phyloP scores from a whole-genome alignment of 441 rosid species.

The Brassica balearica region DNA sequence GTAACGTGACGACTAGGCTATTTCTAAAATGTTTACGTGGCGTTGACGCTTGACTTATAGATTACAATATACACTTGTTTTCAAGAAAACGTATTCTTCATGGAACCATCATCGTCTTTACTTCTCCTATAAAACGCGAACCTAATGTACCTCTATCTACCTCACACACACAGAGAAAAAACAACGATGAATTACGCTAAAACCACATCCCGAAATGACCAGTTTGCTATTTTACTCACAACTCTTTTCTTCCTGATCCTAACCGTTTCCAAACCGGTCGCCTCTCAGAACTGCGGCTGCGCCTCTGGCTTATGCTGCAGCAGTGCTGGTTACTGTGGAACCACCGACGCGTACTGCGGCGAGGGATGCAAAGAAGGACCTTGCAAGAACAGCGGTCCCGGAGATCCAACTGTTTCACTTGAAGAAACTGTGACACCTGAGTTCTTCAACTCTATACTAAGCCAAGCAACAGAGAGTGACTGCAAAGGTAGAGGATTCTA shows the following conservation, averaged over 20 bases:
- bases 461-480: constrained; percentile 45
- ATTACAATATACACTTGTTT: not conserved
- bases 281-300: constrained; percentile 56
- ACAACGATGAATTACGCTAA: constrained; percentile 21
- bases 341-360: constrained; percentile 43
- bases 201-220: constrained; percentile 15
- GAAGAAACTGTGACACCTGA: constrained; percentile 55
- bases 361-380: constrained; percentile 60
- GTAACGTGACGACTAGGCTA: not conserved
- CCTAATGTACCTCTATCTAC: not conserved
- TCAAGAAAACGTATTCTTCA: constrained; percentile 20
- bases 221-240: constrained; percentile 8
- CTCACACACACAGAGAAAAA: not conserved
- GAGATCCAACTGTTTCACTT: constrained; percentile 47
- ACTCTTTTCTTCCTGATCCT: constrained; percentile 29
- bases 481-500: constrained; percentile 68
- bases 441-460: constrained; percentile 59
- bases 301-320: constrained; percentile 50
- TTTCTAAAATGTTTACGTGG: not conserved
- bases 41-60: constrained; percentile 19
- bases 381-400: constrained; percentile 41
- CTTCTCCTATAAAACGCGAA: constrained; percentile 31
- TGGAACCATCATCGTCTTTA: constrained; percentile 5
- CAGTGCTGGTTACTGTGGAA: constrained; percentile 52
- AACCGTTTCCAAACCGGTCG: constrained; percentile 23